Evolutionary conservation across 805 yeast species (phyloP), one percentile per base, ranked within the genome.

Genomic region (Suhomyces sp.): DNA sequence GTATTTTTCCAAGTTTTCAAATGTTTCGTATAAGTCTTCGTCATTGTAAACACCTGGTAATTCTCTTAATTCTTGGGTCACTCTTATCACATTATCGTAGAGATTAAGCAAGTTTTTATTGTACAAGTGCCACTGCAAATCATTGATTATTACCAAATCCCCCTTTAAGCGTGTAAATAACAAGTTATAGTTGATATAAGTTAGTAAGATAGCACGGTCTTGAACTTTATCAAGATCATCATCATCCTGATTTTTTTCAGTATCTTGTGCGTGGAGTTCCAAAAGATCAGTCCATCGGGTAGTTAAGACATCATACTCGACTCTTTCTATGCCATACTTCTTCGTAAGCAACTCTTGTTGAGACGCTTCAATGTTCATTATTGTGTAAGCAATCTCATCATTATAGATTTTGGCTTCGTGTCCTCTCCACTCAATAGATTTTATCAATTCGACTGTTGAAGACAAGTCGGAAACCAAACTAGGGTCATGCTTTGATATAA

Each of bases 41-140:
- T 88, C 95, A 35, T 86, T 85, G 52, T 83, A 79, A 13, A 91
- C 95, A 69, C 98, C 98, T 0, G 97, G 96, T 33, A 93, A 70
- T 41, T 88, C 95, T 51, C 74, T 68, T 29, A 88, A 60, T 45
- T 81, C 82, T 3, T 60, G 60, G 22, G 82, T 54, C 12, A 83
- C 78, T 30, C 69, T 63, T 9, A 71, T 56, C 24, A 86, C 69
- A 6, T 71, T 64, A 15, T 72, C 76, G 40, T 68, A 70, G 16
- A 82, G 54, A 38, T 81, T 69, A 25, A 71, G 51, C 5, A 63
- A 53, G 43, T 79, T 81, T 38, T 63, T 67, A 31, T 60, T 51
- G 28, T n/a, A n/a, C n/a, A n/a, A n/a, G n/a, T n/a, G n/a, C n/a
- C n/a, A n/a, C n/a, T n/a, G n/a, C n/a, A 41, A 48, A 6, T 56